phyloP scores from a whole-genome alignment of 257 asterid species.

The Cruciata laevipes region DNA sequence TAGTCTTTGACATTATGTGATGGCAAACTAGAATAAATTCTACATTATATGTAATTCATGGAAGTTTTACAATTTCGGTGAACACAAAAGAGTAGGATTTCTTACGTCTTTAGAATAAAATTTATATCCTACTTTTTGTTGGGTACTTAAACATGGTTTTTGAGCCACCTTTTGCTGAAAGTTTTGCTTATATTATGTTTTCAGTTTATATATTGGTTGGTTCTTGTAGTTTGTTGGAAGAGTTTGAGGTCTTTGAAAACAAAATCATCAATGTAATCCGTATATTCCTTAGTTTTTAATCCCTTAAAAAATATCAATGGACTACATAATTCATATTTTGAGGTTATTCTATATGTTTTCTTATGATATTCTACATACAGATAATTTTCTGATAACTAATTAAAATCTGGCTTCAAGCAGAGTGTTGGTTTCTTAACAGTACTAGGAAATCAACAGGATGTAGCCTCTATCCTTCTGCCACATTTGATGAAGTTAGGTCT shows the following conservation, averaged over 20 bases:
- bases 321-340: neutral
- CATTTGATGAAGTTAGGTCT: slow-evolving; percentile 56
- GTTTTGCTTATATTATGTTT: neutral
- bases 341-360: neutral
- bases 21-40: neutral
- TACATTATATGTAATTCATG: neutral
- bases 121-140: neutral
- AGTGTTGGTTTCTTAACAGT: slow-evolving; percentile 67
- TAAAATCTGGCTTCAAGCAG: slow-evolving; percentile 36
- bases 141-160: neutral
- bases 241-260: neutral
- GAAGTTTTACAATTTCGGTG: neutral
- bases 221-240: neutral
- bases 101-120: neutral
- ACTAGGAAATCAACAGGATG: slow-evolving; percentile 55
- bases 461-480: slow-evolving; percentile 51
- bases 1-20: neutral
- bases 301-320: neutral
- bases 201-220: neutral
- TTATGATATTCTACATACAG: neutral
- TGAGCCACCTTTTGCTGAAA: neutral
- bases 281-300: neutral
- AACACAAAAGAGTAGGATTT: neutral
- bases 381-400: slow-evolving; percentile 2
- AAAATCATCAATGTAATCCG: neutral